These are phyloP conservation scores for Chalaropsis ovoidea DNA, from an alignment of 2,329 filamentous ascomycete genomes.

Conservation along the genomic window DNA sequence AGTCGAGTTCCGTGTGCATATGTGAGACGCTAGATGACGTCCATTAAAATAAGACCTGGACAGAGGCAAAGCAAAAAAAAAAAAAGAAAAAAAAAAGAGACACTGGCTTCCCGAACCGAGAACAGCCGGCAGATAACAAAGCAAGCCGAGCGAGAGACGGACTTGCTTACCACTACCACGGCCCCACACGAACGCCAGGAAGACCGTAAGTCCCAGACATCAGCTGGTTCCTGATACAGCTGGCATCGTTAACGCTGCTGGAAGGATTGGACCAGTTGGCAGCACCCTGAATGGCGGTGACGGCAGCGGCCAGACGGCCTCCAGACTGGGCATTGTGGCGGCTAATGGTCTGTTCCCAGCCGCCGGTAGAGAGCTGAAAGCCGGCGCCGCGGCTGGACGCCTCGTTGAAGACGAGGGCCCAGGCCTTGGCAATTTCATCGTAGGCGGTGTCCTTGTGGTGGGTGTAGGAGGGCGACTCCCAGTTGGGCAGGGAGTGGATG, in stretches of 20 bases:
- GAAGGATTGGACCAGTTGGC: slow-evolving; percentile 54
- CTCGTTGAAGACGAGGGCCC: slow-evolving; percentile 83
- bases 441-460: slow-evolving; percentile 93
- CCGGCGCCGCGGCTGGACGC: slow-evolving; percentile 84
- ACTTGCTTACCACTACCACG: slow-evolving; percentile 40
- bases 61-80: slow-evolving; percentile 26
- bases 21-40: slow-evolving; percentile 3
- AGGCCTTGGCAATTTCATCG: slow-evolving; percentile 88
- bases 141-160: not conserved
- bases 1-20: not conserved
- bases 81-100: slow-evolving; percentile 29
- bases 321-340: slow-evolving; percentile 83
- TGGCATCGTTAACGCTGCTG: slow-evolving; percentile 34
- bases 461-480: slow-evolving; percentile 79
- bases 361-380: slow-evolving; percentile 76
- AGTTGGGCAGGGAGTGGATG: slow-evolving; percentile 80
- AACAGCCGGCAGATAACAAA: slow-evolving; percentile 1
- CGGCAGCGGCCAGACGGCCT: slow-evolving; percentile 68
- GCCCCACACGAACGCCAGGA: slow-evolving; percentile 49
- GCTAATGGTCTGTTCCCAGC: slow-evolving; percentile 80
- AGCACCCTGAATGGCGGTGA: slow-evolving; percentile 63
- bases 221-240: slow-evolving; percentile 53
- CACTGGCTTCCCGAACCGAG: slow-evolving; percentile 27
- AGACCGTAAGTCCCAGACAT: slow-evolving; percentile 51
- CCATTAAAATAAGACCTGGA: slow-evolving; percentile 15